Base-by-base conservation (phyloP, 202 grass and related monocot genomes). In the Panicum virgatum region DNA sequence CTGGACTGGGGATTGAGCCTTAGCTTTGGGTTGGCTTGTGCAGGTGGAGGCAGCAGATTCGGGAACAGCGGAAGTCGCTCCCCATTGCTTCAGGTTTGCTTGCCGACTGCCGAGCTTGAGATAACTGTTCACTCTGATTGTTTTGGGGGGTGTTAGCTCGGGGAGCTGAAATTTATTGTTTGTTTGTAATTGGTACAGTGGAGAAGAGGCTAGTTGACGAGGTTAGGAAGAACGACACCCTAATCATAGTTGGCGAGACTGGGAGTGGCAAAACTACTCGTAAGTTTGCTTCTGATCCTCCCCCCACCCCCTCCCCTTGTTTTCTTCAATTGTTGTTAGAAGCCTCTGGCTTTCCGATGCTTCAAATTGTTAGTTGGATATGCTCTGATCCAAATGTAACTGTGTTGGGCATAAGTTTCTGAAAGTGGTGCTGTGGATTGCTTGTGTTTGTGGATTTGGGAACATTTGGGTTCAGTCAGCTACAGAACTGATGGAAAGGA, bases 261-360 rank as follows among this genome's bases (percentile, higher is more conserved):
- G 96, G 96, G 59, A 98, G 96, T 22, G 96, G 96, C 47, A 98
- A 98, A 81, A 98, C 89, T 23, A 98, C 96, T 23, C 92, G 96
- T 98, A 81, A 91, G 90, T 90, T 69, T 60, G 26, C 29, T 78
- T 3, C 40, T 57, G 5, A 37, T 1, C 8, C 25, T 47, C 67
- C 15, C 23, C 43, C 18, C 44, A 0, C 12, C 0, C 7, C 25
- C 52, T 63, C 19, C 19, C 44, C 18, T 12, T 5, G 0, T 15
- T 15, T 13, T 20, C 9, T 50, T 30, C 30, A 53, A 20, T 51
- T 66, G n/a, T 12, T 20, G 5, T 10, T 39, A 61, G 13, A 71
- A 66, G 6, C 38, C n/a, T 46, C 13, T 71, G 15, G 12, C 44
- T 72, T 76, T 72, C 20, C 4, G 14, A 69, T 70, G 27, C 20